A percentile compares a stretch with the other conserved stretches of the same genome.
phyloP scores from a whole-genome alignment of 768 basidiomycete species.

The Dioszegia hungarica region DNA sequence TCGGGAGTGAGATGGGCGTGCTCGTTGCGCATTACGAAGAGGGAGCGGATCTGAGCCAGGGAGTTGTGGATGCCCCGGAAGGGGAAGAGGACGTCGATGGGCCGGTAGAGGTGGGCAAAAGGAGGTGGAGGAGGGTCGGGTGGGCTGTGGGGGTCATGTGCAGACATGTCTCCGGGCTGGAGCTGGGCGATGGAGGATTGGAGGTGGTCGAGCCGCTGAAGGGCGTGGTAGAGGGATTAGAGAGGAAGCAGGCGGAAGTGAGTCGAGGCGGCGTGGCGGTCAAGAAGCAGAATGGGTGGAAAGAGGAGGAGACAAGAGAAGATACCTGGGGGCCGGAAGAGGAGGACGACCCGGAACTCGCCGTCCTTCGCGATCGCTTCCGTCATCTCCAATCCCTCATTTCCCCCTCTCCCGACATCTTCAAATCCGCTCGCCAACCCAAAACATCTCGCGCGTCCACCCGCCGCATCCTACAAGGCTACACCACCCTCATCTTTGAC shows the following conservation, averaged over 20 bases:
- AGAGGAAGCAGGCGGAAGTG: slow-evolving; percentile 63
- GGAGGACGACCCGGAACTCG: slow-evolving; percentile 19
- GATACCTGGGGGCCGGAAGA: slow-evolving; percentile 68
- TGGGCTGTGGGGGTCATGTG: slow-evolving; percentile 67
- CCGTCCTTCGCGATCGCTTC: slow-evolving; percentile 16
- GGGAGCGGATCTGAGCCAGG: slow-evolving; percentile 57
- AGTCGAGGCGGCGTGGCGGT: slow-evolving; percentile 66
- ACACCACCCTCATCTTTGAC: slow-evolving; percentile 84
- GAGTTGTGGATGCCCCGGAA: slow-evolving; percentile 71
- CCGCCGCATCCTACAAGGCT: slow-evolving; percentile 67
- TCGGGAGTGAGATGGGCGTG: slow-evolving; percentile 67
- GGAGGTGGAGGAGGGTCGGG: slow-evolving; percentile 70
- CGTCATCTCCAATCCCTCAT: slow-evolving; percentile 66
- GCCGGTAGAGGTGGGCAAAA: slow-evolving; percentile 51
- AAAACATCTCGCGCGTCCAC: not conserved
- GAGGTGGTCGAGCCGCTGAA: slow-evolving; percentile 54
- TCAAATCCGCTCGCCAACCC: slow-evolving; percentile 19
- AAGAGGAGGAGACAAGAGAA: slow-evolving; percentile 58
- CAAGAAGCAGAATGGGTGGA: slow-evolving; percentile 61
- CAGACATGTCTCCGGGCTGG: slow-evolving; percentile 68
- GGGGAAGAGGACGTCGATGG: slow-evolving; percentile 46
- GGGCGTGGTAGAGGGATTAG: slow-evolving; percentile 66
- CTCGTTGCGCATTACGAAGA: slow-evolving; percentile 59
- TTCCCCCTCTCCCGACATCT: slow-evolving; percentile 39
- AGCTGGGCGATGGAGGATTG: slow-evolving; percentile 53